Base-by-base conservation (phyloP, 2,329 filamentous ascomycete genomes). In the Microdochium paspali region DNA sequence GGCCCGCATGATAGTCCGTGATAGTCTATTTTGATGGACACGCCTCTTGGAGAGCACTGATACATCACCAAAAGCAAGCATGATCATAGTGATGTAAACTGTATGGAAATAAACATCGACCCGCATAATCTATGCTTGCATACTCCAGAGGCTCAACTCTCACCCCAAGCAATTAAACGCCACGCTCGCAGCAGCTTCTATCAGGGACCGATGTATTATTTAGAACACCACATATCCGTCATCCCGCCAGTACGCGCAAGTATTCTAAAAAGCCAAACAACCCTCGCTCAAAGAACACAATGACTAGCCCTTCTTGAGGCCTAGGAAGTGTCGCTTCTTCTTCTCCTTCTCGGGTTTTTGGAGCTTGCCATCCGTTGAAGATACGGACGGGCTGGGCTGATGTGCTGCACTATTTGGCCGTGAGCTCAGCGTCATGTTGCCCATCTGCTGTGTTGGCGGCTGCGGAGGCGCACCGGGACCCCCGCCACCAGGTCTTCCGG, bases 321-420 rank as follows among this genome's bases (percentile, higher is more conserved):
- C 72, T 49, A 80, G 65, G 52, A 80, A 76, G 50, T 77, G 75
- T 46, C 77, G 68, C 59, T 71, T 77, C 71, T 82, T 82, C 67
- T 83, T 83, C 56, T 77, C 70, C 56, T 71, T 67, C 58, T 79
- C 74, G 18, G 64, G 55, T 63, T 82, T 81, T 45, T 71, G 68
- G 5, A 65, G 60, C 54, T 73, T 76, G 3, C n/a, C n/a, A n/a
- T 56, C 50, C 49, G 59, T 54, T 54, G 67, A 60, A 54, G 58
- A 3, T 62, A 61, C 18, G 57, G 55, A 13, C 54, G 53, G 23
- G 57, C 49, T 24, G 49, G 46, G 46, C 43, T 46, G 47, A 47
- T 53, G 50, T 48, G 53, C 30, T 49, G 49, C 20, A 47, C 46
- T 28, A 21, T 21, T 20, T 31, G 58, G 55, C 53, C 48, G 51